Evolutionary conservation across 2,329 filamentous ascomycete species (phyloP).

Genomic region (Hypocrella siamensis): DNA sequence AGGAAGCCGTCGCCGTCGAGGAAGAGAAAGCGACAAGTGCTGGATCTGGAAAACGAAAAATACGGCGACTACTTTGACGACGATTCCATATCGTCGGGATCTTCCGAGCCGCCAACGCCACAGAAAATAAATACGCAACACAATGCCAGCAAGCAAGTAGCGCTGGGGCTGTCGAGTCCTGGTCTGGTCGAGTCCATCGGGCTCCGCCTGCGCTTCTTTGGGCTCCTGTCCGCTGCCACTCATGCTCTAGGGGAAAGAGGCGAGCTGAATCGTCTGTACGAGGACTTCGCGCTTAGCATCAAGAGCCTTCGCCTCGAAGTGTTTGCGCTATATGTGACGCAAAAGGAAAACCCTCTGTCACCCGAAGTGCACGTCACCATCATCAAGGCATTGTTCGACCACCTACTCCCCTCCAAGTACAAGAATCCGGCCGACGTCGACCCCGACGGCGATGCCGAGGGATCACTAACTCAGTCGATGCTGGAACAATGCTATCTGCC

Average conservation of each 20-base stretch:
- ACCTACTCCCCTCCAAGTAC: conserved; percentile 25
- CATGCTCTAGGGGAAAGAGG: conserved; percentile 27
- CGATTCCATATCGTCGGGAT: conserved; percentile 32
- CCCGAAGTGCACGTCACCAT: conserved; percentile 26
- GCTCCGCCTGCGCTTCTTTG: conserved; percentile 47
- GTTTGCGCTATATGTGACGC: conserved; percentile 37
- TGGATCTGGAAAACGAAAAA: conserved; percentile 44
- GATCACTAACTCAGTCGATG: conserved; percentile 27
- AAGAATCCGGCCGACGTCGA: conserved; percentile 25
- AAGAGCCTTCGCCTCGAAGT: conserved; percentile 40
- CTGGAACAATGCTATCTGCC: conserved; percentile 47
- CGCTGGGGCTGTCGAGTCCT: conserved; percentile 9
- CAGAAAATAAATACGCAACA: conserved; percentile 16
- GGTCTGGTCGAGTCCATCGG: conserved; percentile 36
- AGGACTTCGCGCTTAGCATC: conserved; percentile 39
- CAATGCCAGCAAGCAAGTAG: conserved; percentile 6
- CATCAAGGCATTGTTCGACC: conserved; percentile 26
- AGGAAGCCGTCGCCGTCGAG: conserved; percentile 21
- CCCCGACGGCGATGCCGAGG: conserved; percentile 17
- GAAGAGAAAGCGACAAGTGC: conserved; percentile 31
- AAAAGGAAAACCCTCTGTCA: conserved; percentile 18
- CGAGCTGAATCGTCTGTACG: conserved; percentile 38
- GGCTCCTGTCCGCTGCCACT: conserved; percentile 31
- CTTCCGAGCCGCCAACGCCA: conserved; percentile 29
- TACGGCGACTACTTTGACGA: conserved; percentile 46